These are phyloP conservation scores for Xylaria nigripes DNA, from an alignment of 495 filamentous ascomycete species.

Conservation along the genomic window DNA sequence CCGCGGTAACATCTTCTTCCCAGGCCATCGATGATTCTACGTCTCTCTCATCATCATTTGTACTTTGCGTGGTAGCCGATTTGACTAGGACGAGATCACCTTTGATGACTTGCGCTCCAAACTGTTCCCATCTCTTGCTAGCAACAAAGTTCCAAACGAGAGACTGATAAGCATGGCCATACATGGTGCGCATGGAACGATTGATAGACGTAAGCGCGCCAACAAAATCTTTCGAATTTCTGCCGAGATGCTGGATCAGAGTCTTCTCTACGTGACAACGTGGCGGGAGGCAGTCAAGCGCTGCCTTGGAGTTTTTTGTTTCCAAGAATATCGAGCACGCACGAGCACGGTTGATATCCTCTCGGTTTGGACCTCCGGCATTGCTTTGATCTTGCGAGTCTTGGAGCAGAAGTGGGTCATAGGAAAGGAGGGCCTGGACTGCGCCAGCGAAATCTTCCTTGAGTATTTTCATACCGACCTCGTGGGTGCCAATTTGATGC, in stretches of 20 bases:
- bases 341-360: constrained; percentile 68
- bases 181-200: constrained; percentile 79
- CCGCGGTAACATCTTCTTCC: constrained; percentile 2
- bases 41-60: constrained; percentile 52
- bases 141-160: constrained; percentile 85
- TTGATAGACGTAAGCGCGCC: constrained; percentile 71
- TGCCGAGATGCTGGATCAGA: constrained; percentile 66
- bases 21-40: constrained; percentile 47
- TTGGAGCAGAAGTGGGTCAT: constrained; percentile 46
- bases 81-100: constrained; percentile 75
- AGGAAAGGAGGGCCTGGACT: constrained; percentile 62
- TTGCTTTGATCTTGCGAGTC: constrained; percentile 22
- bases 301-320: constrained; percentile 44
- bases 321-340: constrained; percentile 65
- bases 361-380: constrained; percentile 28
- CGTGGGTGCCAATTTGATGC: constrained; percentile 71
- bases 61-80: constrained; percentile 13
- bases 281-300: constrained; percentile 61
- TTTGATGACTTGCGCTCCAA: constrained; percentile 62
- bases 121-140: constrained; percentile 66
- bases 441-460: constrained; percentile 71
- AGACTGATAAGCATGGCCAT: constrained; percentile 92
- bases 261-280: constrained; percentile 71
- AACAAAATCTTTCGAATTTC: constrained; percentile 52
- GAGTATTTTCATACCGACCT: constrained; percentile 73